A percentile compares a stretch with the other conserved stretches of the same genome.
phyloP scores from a whole-genome alignment of 257 asterid genomes.

The Eucommia ulmoides region DNA sequence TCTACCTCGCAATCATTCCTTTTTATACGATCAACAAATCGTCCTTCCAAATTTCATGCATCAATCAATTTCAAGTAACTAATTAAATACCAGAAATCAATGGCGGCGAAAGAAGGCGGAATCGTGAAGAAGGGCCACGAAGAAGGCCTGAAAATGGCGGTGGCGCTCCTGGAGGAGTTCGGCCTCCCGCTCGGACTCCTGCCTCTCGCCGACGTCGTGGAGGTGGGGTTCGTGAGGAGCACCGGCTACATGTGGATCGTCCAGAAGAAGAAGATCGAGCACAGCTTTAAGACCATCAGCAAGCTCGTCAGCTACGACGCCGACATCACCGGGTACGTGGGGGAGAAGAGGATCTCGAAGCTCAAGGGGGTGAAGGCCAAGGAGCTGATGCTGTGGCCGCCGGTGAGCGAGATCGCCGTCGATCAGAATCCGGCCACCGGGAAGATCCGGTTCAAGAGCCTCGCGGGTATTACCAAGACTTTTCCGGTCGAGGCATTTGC shows the following conservation, averaged over 20 bases:
- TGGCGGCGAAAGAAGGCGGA: background rate
- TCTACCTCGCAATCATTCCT: too few species aligned
- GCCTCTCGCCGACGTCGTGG: background rate
- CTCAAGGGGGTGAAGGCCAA: background rate
- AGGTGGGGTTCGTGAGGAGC: background rate
- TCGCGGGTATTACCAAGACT: background rate
- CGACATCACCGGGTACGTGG: background rate
- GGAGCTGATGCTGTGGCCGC: background rate
- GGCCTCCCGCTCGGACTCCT: background rate
- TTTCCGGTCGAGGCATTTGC: background rate
- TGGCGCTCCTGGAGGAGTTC: background rate
- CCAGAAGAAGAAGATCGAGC: background rate
- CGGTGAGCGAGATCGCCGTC: background rate
- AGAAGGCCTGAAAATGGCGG: background rate
- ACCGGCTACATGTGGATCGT: background rate
- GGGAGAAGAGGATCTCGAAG: background rate
- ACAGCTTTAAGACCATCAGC: background rate
- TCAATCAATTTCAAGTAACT: too few species aligned
- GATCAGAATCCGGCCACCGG: background rate
- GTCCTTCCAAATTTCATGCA: too few species aligned
- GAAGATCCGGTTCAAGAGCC: background rate
- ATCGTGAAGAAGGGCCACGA: background rate
- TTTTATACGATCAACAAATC: too few species aligned
- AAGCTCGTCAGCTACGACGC: background rate
- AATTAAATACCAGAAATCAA: too few species aligned